A percentile compares a stretch with the other conserved stretches of the same genome.
Evolutionary conservation across 2,329 filamentous ascomycete species (phyloP).

Genomic region (Colletotrichum cereale): DNA sequence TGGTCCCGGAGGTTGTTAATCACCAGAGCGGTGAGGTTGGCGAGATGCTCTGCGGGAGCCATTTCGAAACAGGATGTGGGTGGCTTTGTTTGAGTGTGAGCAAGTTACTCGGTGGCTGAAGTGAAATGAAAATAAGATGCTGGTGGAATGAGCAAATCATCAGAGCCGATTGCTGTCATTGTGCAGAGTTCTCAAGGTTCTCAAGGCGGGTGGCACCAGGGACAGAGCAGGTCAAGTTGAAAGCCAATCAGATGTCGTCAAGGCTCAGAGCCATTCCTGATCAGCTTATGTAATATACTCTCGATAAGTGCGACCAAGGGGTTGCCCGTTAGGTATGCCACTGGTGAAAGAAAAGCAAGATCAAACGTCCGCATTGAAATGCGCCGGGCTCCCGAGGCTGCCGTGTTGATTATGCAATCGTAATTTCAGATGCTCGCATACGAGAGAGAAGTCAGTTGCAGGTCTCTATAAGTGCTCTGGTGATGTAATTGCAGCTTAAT

Average conservation of each 20-base stretch:
- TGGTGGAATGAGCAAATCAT: neutral
- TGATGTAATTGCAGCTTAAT: neutral
- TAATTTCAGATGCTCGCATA: neutral
- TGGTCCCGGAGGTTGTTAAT: conserved; percentile 80
- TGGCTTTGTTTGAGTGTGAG: neutral
- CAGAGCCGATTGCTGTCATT: neutral
- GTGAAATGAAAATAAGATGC: neutral
- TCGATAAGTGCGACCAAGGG: neutral
- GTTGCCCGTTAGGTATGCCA: neutral
- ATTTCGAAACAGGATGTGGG: neutral
- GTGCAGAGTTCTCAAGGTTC: conserved; percentile 34
- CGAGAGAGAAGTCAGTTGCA: neutral
- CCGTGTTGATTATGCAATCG: neutral
- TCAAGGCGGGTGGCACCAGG: neutral
- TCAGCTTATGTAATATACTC: neutral
- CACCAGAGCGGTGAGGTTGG: conserved; percentile 59
- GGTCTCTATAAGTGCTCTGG: neutral
- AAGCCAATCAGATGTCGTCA: neutral
- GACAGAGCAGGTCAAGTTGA: neutral
- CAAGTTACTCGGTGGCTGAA: neutral
- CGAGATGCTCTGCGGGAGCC: conserved; percentile 21
- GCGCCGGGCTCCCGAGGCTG: neutral
- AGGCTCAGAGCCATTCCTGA: neutral
- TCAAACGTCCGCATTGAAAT: neutral
- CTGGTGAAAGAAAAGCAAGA: neutral